phyloP scores from a whole-genome alignment of 805 yeast genomes.

The Sugiyamaella floridensis region DNA sequence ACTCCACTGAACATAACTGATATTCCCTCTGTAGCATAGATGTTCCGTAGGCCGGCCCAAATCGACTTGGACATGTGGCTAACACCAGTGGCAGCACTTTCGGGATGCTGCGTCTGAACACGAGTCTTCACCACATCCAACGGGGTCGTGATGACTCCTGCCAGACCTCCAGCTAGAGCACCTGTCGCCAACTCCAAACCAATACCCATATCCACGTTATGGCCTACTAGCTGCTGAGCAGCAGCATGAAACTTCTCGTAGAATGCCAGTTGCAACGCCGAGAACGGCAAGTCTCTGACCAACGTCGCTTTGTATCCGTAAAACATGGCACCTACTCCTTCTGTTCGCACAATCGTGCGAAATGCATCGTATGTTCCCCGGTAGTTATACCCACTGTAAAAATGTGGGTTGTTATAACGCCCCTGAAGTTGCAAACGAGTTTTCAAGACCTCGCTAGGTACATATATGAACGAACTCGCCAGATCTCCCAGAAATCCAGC shows the following conservation, averaged over 20 bases:
- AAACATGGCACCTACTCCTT: constrained; percentile 71
- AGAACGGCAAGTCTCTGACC: constrained; percentile 87
- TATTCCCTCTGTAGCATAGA: constrained; percentile 69
- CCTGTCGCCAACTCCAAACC: constrained; percentile 74
- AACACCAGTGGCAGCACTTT: constrained; percentile 2
- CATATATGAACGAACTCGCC: constrained; percentile 80
- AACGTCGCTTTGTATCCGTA: constrained; percentile 94
- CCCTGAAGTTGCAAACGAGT: constrained; percentile 94
- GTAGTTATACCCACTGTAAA: constrained; percentile 82
- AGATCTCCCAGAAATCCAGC: constrained; percentile 95
- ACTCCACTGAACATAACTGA: constrained; percentile 86
- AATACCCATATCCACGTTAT: constrained; percentile 29
- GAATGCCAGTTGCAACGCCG: constrained; percentile 93
- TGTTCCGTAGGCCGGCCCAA: constrained; percentile 42
- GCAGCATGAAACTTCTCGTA: constrained; percentile 56
- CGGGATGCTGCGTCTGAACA: constrained; percentile 66
- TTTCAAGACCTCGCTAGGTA: constrained; percentile 91
- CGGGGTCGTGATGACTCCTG: constrained; percentile 93
- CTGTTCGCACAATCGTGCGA: constrained; percentile 51
- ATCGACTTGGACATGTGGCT: constrained; percentile 39
- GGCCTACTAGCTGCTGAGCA: constrained; percentile 29
- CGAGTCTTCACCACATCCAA: constrained; percentile 91
- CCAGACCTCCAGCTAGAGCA: constrained; percentile 92
- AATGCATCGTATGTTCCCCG: constrained; percentile 67
- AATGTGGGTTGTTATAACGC: constrained; percentile 67